These are phyloP conservation scores for Boletus eberwhitei DNA, from an alignment of 768 basidiomycete genomes.

Conservation along the genomic window DNA sequence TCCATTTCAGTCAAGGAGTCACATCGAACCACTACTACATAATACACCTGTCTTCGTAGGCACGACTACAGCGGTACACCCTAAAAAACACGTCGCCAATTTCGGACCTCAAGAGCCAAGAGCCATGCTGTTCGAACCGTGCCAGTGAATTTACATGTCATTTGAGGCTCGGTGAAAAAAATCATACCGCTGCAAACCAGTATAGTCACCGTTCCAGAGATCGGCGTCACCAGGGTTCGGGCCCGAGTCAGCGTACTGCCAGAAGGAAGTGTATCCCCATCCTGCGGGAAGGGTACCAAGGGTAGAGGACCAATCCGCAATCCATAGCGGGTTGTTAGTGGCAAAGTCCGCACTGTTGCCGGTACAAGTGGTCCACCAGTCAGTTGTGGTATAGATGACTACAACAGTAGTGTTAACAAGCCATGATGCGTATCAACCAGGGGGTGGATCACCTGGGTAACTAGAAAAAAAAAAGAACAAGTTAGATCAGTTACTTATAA, in stretches of 20 bases:
- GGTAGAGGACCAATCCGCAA: slow-evolving; percentile 49
- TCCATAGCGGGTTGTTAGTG: slow-evolving; percentile 55
- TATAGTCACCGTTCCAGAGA: slow-evolving; percentile 50
- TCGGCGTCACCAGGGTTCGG: slow-evolving; percentile 58
- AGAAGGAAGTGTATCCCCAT: slow-evolving; percentile 54
- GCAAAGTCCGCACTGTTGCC: slow-evolving; percentile 53
- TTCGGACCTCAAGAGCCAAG: slow-evolving; percentile 4
- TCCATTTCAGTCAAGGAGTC: neutral
- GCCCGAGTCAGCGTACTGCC: slow-evolving; percentile 58
- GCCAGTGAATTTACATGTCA: neutral
- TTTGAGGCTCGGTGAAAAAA: neutral
- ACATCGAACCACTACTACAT: neutral
- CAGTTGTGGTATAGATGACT: slow-evolving; percentile 63
- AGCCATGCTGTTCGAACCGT: slow-evolving; percentile 17
- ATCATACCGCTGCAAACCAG: slow-evolving; percentile 41
- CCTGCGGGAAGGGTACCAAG: slow-evolving; percentile 58
- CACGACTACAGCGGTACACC: neutral
- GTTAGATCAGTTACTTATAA: neutral
- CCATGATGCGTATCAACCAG: neutral
- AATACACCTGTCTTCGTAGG: neutral
- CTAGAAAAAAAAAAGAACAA: slow-evolving; percentile 20
- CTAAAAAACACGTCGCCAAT: neutral
- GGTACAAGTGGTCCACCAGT: slow-evolving; percentile 70
- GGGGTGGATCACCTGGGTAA: slow-evolving; percentile 35
- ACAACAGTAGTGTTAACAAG: neutral